Evolutionary conservation across 139 green algal species (phyloP).

Genomic region (Chlorella sp.): DNA sequence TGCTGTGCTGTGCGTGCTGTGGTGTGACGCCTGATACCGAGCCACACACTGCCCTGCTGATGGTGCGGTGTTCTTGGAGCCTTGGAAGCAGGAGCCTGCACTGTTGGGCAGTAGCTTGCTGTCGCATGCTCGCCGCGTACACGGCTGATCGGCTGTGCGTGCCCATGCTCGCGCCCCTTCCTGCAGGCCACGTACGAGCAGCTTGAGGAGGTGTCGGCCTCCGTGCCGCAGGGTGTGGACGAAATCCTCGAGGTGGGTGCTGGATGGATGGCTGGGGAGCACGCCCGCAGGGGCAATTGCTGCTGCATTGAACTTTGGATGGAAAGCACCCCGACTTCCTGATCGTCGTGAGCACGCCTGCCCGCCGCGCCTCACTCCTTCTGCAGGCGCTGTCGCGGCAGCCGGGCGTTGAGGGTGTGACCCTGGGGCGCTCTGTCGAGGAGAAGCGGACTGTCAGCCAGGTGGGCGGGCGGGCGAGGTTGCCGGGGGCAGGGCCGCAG

Average conservation of each 20-base stretch:
- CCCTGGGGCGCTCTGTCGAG: conserved; percentile 51
- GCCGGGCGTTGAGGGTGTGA: conserved; percentile 46
- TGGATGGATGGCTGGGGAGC: too few species aligned
- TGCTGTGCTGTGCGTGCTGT: not conserved
- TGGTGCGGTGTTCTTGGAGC: not conserved
- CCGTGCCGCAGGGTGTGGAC: conserved; percentile 48
- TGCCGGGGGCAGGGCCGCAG: too few species aligned
- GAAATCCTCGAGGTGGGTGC: conserved; percentile 26
- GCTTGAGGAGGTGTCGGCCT: conserved; percentile 20
- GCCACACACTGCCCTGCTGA: not conserved
- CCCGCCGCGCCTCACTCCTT: too few species aligned
- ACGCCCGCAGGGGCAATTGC: too few species aligned
- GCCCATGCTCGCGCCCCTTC: not conserved
- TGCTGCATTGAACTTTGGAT: too few species aligned
- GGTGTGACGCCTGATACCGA: too few species aligned
- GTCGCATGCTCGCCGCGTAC: too few species aligned
- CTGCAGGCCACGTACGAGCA: not conserved
- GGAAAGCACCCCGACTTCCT: too few species aligned
- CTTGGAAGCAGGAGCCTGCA: too few species aligned
- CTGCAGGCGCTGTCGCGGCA: conserved; percentile 45
- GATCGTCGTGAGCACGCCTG: too few species aligned
- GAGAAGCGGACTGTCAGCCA: conserved; percentile 58
- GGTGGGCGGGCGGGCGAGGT: not conserved
- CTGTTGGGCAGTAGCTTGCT: too few species aligned
- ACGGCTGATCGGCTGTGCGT: not conserved